These are phyloP conservation scores for Aureobasidium sp. DNA, from an alignment of 2,329 filamentous ascomycete genomes.

Conservation along the genomic window DNA sequence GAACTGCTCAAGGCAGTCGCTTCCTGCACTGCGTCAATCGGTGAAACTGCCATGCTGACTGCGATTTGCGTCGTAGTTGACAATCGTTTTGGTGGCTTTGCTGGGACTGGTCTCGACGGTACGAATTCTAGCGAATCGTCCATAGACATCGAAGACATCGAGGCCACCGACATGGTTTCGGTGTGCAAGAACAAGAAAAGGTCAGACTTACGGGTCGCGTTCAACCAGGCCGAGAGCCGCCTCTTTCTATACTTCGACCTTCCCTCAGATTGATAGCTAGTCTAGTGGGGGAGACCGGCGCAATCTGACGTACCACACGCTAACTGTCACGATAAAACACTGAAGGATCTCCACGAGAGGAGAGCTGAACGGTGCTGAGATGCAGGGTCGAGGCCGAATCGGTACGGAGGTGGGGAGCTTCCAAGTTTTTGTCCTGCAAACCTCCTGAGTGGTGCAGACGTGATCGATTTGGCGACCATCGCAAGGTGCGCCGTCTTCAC, in stretches of 20 bases:
- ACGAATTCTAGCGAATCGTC: constrained; percentile 1
- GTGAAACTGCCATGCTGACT: neutral
- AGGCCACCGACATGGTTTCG: neutral
- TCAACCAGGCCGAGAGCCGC: neutral
- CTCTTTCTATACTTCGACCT: neutral
- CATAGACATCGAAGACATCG: constrained; percentile 2
- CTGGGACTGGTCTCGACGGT: constrained; percentile 1
- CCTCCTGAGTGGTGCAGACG: neutral
- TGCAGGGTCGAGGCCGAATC: constrained; percentile 7
- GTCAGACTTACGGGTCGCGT: neutral
- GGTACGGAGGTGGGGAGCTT: constrained; percentile 5
- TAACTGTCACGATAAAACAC: constrained; percentile 1
- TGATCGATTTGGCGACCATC: neutral
- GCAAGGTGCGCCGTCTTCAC: neutral
- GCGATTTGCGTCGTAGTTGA: neutral
- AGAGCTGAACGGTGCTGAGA: neutral
- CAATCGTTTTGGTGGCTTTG: neutral
- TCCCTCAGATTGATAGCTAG: neutral
- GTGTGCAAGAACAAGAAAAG: neutral
- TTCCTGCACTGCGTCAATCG: constrained; percentile 3
- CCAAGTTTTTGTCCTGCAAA: constrained; percentile 1
- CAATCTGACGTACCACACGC: constrained; percentile 3
- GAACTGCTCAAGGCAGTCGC: constrained; percentile 1
- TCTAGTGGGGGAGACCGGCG: neutral
- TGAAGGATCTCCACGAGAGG: neutral